Evolutionary conservation across 148 eudicot species (phyloP), one percentile per base, ranked within the genome.

Genomic region (Tetragonia tetragonoides): DNA sequence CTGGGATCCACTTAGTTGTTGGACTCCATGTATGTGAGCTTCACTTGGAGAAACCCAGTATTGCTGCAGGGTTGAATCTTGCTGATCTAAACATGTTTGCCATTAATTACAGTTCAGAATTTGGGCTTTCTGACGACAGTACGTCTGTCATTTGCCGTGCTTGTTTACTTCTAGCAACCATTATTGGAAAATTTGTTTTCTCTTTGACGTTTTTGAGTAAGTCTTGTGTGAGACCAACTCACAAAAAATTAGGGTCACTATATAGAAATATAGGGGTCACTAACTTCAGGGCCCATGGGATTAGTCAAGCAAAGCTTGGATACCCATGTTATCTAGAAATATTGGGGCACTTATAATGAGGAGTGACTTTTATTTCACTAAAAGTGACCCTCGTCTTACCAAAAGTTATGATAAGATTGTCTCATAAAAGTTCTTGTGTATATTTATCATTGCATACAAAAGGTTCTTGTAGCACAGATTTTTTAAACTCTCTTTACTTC

Each of bases 401-500:
- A n/a, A n/a, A n/a, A n/a, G n/a, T n/a, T n/a, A n/a, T n/a, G n/a
- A n/a, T n/a, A n/a, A n/a, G n/a, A n/a, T n/a, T n/a, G n/a, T n/a
- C n/a, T n/a, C n/a, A n/a, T n/a, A n/a, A n/a, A n/a, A n/a, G n/a
- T n/a, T n/a, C n/a, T n/a, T n/a, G n/a, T n/a, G n/a, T n/a, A n/a
- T n/a, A n/a, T n/a, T 41, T 74, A 12, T 40, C 20, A n/a, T 68
- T 77, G 57, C 44, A 40, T 42, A 15, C n/a, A 14, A 28, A 60
- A 60, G 53, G 65, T 12, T 53, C 2, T 42, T 40, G 66, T 57
- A 16, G 3, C 66, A 3, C 46, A 24, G 42, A 24, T 59, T 21
- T 40, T 70, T 56, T 79, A 47, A 47, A 84, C 40, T 57, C 18
- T 75, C 42, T 72, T 63, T 49, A 56, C 61, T 51, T 7, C 71